These are phyloP conservation scores for Aspergillus sparsus DNA, from an alignment of 495 filamentous ascomycete genomes.

Conservation along the genomic window DNA sequence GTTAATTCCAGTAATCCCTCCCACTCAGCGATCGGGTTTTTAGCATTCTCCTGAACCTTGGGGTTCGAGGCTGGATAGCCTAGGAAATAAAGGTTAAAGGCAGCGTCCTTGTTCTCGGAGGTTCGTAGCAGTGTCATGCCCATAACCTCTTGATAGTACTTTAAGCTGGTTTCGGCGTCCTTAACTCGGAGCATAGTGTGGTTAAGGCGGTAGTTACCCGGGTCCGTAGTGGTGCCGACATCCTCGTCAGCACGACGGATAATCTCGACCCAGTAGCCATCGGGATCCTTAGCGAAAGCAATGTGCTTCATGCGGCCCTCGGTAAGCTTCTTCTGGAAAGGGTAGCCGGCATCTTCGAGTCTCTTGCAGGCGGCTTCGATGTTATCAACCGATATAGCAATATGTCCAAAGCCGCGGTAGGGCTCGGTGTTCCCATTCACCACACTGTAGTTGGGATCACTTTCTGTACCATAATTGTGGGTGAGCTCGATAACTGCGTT, in stretches of 20 bases:
- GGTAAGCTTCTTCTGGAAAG: constrained; percentile 88
- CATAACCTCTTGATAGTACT: constrained; percentile 88
- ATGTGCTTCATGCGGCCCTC: constrained; percentile 89
- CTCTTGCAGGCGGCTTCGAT: constrained; percentile 85
- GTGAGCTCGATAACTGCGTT: constrained; percentile 91
- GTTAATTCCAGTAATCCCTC: constrained; percentile 90
- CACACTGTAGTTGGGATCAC: constrained; percentile 76
- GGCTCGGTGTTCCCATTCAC: constrained; percentile 90
- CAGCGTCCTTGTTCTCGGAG: constrained; percentile 63
- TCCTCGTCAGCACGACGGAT: constrained; percentile 57
- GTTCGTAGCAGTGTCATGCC: constrained; percentile 83
- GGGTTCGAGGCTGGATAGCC: constrained; percentile 63
- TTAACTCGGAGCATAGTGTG: constrained; percentile 94
- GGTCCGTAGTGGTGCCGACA: constrained; percentile 53
- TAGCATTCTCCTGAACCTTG: constrained; percentile 49
- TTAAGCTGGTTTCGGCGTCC: constrained; percentile 75
- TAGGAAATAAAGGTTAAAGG: constrained; percentile 92
- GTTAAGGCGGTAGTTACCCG: constrained; percentile 56
- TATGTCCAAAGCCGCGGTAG: constrained; percentile 84
- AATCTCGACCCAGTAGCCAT: constrained; percentile 88
- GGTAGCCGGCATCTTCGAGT: constrained; percentile 85
- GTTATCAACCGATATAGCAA: constrained; percentile 85
- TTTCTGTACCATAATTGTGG: constrained; percentile 96
- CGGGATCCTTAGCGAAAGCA: constrained; percentile 90
- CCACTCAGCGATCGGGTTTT: constrained; percentile 60